Evolutionary conservation across 2,329 filamentous ascomycete species (phyloP), one percentile per base, ranked within the genome.

Genomic region (Cytospora piceicola): DNA sequence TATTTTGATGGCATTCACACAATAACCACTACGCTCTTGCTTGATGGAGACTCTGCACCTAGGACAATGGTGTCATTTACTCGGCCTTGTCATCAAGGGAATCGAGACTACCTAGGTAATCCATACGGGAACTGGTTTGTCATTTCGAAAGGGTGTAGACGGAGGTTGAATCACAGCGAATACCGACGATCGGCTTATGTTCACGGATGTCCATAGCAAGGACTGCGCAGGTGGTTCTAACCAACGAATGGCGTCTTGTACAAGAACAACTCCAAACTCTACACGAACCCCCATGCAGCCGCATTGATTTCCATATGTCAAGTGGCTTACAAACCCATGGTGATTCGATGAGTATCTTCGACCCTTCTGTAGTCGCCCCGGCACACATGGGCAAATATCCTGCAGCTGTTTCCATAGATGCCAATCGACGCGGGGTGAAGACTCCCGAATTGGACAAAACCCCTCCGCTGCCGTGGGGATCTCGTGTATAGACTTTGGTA

Each of bases 141-240:
- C 29, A 17, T 15, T 46, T 2, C 24, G 24, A 22, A 56, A 15
- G 53, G 61, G 39, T 51, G 61, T 52, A 29, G 29, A 56, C 61
- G 61, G 61, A 63, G 61, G 30, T 52, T 63, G 15, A 5, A 58
- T 29, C 36, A 8, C 17, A 58, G 61, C 61, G 53, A 63, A 39
- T n/a, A n/a, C 61, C 61, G 61, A 63, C 11, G 27, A 29, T 29
- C 27, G 27, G 5, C 27, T 29, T 5, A 29, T 29, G 27, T 3
- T 29, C 27, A 29, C 27, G 27, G 5, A n/a, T n/a, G n/a, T n/a
- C n/a, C n/a, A n/a, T n/a, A n/a, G n/a, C n/a, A n/a, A n/a, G n/a
- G n/a, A n/a, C n/a, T n/a, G n/a, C n/a, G n/a, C n/a, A n/a, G n/a
- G n/a, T n/a, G n/a, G n/a, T n/a, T n/a, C n/a, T n/a, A n/a, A n/a